Conservation (phyloP, 495 filamentous ascomycete genomes). For the Cryomyces antarcticus region DNA sequence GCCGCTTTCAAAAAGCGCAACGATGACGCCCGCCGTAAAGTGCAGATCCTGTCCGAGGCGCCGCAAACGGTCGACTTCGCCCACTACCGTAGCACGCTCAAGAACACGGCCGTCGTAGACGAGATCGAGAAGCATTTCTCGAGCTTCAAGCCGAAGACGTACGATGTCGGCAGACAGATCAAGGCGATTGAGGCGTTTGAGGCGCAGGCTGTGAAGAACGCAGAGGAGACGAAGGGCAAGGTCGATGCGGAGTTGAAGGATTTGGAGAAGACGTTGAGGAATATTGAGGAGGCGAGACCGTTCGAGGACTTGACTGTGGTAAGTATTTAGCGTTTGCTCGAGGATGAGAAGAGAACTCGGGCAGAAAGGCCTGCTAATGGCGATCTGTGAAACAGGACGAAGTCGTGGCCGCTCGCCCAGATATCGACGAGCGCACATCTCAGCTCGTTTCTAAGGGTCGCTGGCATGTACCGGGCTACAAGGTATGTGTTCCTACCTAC, state of each 20-base stretch:
- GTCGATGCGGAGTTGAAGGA: slow-evolving; percentile 85
- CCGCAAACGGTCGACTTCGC: slow-evolving; percentile 76
- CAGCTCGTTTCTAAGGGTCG: slow-evolving; percentile 89
- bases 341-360: background rate
- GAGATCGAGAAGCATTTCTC: slow-evolving; percentile 91
- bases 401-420: slow-evolving; percentile 73
- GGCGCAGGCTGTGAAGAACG: slow-evolving; percentile 89
- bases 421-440: slow-evolving; percentile 85
- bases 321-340: slow-evolving; percentile 25
- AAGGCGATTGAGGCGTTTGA: slow-evolving; percentile 97
- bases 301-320: slow-evolving; percentile 97
- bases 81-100: slow-evolving; percentile 75
- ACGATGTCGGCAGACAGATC: slow-evolving; percentile 78
- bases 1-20: slow-evolving; percentile 98
- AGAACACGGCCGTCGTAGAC: slow-evolving; percentile 84
- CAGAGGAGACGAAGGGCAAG: slow-evolving; percentile 82
- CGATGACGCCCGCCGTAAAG: slow-evolving; percentile 90
- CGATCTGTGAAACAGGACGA: slow-evolving; percentile 52
- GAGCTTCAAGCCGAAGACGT: slow-evolving; percentile 72
- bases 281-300: slow-evolving; percentile 88
- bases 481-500: slow-evolving; percentile 35
- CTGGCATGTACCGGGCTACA: slow-evolving; percentile 96
- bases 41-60: slow-evolving; percentile 55
- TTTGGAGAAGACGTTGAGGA: slow-evolving; percentile 79
- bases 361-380: background rate